Evolutionary conservation across 176 grass and related monocot genomes (phyloP).

Genomic region (Zizania latifolia): DNA sequence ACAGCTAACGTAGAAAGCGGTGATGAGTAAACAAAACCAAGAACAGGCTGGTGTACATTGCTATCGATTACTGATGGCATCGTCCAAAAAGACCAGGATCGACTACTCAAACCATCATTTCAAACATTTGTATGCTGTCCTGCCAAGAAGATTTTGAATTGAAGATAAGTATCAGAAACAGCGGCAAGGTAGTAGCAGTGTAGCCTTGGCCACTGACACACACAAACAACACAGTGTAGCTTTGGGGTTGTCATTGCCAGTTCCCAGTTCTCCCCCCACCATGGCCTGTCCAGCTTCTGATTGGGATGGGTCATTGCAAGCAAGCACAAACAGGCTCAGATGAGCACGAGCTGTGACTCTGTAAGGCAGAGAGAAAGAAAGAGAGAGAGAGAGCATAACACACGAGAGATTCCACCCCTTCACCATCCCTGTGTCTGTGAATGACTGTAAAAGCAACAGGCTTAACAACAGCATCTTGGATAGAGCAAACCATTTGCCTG

Average conservation of each 20-base stretch:
- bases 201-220: not conserved
- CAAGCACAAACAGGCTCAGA: conserved; percentile 13
- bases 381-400: not conserved
- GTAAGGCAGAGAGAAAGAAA: not conserved
- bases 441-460: conserved; percentile 14
- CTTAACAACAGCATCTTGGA: conserved; percentile 22
- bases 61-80: not conserved
- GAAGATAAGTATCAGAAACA: conserved; percentile 16
- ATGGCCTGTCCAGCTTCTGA: conserved; percentile 27
- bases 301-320: conserved; percentile 31
- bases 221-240: conserved; percentile 1
- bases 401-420: conserved; percentile 32
- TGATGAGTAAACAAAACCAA: not conserved
- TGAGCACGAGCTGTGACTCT: conserved; percentile 32
- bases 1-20: no score
- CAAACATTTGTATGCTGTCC: not conserved
- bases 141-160: not conserved
- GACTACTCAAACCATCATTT: not conserved
- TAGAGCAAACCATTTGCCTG: conserved; percentile 25
- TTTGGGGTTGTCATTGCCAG: conserved; percentile 42
- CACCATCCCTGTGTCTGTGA: not conserved
- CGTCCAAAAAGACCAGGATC: not conserved
- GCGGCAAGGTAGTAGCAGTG: not conserved
- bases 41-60: not conserved
- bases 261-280: conserved; percentile 34